Evolutionary conservation across 257 asterid genomes (phyloP), one percentile per base, ranked within the genome.

Genomic region (Solanum ahanhuiri): DNA sequence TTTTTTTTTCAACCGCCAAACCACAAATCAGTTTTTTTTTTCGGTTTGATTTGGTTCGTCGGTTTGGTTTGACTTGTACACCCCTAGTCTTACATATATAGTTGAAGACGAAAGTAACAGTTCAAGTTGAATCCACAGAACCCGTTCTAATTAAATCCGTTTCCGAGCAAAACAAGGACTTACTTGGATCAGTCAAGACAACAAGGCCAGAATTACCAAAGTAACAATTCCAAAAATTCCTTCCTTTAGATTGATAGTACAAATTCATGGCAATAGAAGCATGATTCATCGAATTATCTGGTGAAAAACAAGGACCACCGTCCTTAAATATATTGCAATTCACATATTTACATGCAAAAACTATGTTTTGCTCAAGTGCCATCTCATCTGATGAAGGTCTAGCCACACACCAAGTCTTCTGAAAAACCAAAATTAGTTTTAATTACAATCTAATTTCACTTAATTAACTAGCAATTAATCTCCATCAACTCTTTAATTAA

Each of bases 261-360:
- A 93, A 89, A 86, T 94, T 94, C 95, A 94, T 94, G 79, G 92
- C 94, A 30, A 93, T 23, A 22, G 98, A 94, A 30, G 95, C 98
- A 79, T 92, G 97, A 86, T 93, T 94, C 2, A 90, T 88, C 35
- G 86, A 86, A 67, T 11, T 89, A 58, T 91, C 69, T 5, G 95
- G 95, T 23, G 63, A 25, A 81, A 34, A 87, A 37, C 97, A 94
- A n/a, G 94, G 63, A 76, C 90, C 87, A 6, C 91, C 95, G 60
- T 81, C 86, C 33, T 37, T 88, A 22, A 92, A 12, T 15, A 86
- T 10, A 17, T 67, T 34, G 76, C 95, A 93, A 45, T 90, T 90
- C 10, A 90, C 93, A 4, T 88, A 11, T 0, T 14, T 85, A 8
- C 95, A 94, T 1, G 94, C 94, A 58, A 39, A 92, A 6, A 85